These are phyloP conservation scores for Tarenaya hassleriana DNA, from an alignment of 345 rosid genomes.

Conservation along the genomic window DNA sequence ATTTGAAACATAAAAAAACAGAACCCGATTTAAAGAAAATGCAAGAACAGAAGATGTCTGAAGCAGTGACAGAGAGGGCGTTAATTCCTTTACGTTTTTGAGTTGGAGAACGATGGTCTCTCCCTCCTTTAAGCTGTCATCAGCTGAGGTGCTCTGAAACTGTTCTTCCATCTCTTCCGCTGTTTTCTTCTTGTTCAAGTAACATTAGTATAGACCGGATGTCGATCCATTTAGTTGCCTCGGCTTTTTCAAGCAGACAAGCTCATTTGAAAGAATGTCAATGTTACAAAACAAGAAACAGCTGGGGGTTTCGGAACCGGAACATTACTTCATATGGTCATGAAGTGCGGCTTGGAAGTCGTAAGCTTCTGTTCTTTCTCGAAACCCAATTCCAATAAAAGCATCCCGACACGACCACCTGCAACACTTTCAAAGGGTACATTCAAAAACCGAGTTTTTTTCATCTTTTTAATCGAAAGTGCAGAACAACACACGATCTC, in stretches of 20 bases:
- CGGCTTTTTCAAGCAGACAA: no score
- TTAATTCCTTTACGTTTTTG: constrained; percentile 53
- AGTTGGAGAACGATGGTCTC: constrained; percentile 75
- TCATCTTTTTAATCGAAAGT: constrained; percentile 8
- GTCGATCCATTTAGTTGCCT: background rate
- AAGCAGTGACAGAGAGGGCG: constrained; percentile 2
- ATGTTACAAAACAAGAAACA: background rate
- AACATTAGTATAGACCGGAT: constrained; percentile 33
- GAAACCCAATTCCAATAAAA: constrained; percentile 94
- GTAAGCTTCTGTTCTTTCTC: constrained; percentile 97
- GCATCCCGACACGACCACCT: constrained; percentile 96
- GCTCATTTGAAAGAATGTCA: background rate
- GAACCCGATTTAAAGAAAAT: background rate
- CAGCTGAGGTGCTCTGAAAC: constrained; percentile 64
- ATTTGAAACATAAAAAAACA: constrained; percentile 7
- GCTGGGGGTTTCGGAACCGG: constrained; percentile 1
- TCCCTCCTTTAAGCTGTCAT: constrained; percentile 92
- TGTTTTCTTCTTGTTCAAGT: constrained; percentile 89
- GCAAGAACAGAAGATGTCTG: background rate
- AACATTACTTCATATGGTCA: constrained; percentile 84
- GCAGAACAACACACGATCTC: no score
- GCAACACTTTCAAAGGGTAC: constrained; percentile 27
- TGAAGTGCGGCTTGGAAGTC: constrained; percentile 98
- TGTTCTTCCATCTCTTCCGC: constrained; percentile 99
- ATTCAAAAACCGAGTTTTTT: constrained; percentile 18